Evolutionary conservation across 1,284 basidiomycete species (phyloP).

Genomic region (Leccinum huronense): DNA sequence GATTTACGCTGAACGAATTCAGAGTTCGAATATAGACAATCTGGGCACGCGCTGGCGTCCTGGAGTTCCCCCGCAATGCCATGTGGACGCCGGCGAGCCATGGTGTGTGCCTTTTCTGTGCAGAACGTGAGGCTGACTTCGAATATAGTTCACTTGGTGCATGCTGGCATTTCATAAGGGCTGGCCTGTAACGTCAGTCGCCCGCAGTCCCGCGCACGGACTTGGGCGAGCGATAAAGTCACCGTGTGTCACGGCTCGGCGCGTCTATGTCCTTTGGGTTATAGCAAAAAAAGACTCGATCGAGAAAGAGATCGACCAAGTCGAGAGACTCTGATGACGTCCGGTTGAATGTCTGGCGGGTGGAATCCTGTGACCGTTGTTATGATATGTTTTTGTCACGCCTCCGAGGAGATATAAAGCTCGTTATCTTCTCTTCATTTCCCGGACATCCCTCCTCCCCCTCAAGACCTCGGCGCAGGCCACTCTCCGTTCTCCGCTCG

Average conservation of each 20-base stretch:
- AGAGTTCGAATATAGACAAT: conserved; percentile 24
- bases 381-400: conserved; percentile 40
- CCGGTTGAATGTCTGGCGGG: conserved; percentile 19
- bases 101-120: conserved; percentile 21
- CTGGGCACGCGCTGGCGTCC: conserved; percentile 13
- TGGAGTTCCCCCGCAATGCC: conserved; percentile 20
- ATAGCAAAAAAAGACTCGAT: conserved; percentile 19
- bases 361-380: conserved; percentile 30
- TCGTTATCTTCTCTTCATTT: conserved; percentile 8
- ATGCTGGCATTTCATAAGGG: conserved; percentile 16
- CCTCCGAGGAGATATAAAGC: conserved; percentile 32
- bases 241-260: conserved; percentile 30
- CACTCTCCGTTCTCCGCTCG: conserved; percentile 12
- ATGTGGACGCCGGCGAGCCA: conserved; percentile 19
- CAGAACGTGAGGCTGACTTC: conserved; percentile 22
- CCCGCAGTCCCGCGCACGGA: conserved; percentile 3
- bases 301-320: conserved; percentile 25
- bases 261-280: conserved; percentile 14
- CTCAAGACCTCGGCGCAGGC: conserved; percentile 7
- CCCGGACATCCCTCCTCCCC: conserved; percentile 6
- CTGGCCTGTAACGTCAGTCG: conserved; percentile 7
- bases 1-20: conserved; percentile 25
- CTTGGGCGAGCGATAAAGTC: conserved; percentile 20
- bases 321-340: conserved; percentile 20
- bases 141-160: conserved; percentile 21